Percentiles rank a stretch among this genome's conserved stretches.
Conservation (phyloP, 495 filamentous ascomycete genomes). For the Aspergillus sparsus region DNA sequence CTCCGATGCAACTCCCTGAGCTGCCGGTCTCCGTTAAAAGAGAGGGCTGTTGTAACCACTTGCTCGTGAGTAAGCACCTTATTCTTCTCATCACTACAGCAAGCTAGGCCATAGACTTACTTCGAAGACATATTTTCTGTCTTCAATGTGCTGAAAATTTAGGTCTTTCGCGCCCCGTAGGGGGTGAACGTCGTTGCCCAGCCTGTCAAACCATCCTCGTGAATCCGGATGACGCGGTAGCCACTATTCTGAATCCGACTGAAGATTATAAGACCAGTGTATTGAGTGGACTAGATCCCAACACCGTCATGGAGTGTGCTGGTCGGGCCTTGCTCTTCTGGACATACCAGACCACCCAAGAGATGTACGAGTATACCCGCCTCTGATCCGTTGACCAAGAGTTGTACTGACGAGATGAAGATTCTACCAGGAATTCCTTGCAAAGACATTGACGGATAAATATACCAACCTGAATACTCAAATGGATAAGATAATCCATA, state of each 20-base stretch:
- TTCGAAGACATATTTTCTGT: conserved; percentile 83
- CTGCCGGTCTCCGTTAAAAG: conserved; percentile 70
- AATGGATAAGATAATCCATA: conserved; percentile 76
- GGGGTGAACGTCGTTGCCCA: conserved; percentile 67
- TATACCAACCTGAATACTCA: conserved; percentile 67
- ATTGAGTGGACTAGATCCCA: conserved; percentile 80
- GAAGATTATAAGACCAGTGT: conserved; percentile 95
- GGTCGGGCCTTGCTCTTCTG: conserved; percentile 83
- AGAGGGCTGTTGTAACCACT: conserved; percentile 84
- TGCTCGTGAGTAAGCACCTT: conserved; percentile 63
- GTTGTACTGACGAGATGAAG: conserved; percentile 44
- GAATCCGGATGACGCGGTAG: conserved; percentile 76
- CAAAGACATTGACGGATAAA: conserved; percentile 73
- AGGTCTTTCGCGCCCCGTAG: conserved; percentile 61
- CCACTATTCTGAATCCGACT: conserved; percentile 74
- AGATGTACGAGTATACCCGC: conserved; percentile 61
- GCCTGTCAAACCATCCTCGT: conserved; percentile 72
- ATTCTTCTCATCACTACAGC: not conserved
- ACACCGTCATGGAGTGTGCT: conserved; percentile 86
- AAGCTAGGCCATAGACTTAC: conserved; percentile 16
- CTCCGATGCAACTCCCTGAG: conserved; percentile 82
- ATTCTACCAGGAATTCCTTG: conserved; percentile 77
- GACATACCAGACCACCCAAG: conserved; percentile 87
- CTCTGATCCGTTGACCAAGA: not conserved
- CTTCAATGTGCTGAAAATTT: conserved; percentile 67